Percentiles rank a stretch among this genome's conserved stretches.
These are phyloP conservation scores for Auriscalpium vulgare DNA, from an alignment of 768 basidiomycete genomes.

Conservation along the genomic window DNA sequence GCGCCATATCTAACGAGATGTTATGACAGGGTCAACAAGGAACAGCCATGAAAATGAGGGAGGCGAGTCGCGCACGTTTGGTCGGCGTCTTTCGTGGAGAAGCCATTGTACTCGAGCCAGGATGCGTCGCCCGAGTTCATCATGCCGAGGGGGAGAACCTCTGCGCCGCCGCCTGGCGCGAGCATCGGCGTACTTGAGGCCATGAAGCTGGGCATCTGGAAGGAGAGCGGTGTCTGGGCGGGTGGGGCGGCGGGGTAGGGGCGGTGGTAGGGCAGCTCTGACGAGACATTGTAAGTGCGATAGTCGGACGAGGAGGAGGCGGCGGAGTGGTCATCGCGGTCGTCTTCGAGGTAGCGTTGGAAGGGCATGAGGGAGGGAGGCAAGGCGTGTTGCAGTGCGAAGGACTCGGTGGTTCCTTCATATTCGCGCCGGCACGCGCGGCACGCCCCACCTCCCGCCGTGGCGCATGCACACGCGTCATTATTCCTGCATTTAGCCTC, in stretches of 20 bases:
- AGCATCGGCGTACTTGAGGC: conserved; percentile 48
- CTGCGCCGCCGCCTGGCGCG: conserved; percentile 67
- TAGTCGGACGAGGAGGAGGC: conserved; percentile 5
- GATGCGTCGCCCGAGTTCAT: conserved; percentile 9
- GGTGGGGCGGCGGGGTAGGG: conserved; percentile 2
- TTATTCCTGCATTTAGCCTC: no score
- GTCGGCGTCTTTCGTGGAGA: conserved; percentile 1
- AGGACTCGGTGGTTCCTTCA: no score
- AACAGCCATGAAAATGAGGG: neutral
- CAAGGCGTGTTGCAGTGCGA: no score
- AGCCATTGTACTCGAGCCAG: conserved; percentile 12
- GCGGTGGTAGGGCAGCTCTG: no score
- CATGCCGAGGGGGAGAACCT: conserved; percentile 42
- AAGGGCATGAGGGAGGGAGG: conserved; percentile 11
- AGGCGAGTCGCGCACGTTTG: conserved; percentile 6
- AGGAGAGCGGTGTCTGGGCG: conserved; percentile 16
- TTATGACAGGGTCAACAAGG: conserved; percentile 1
- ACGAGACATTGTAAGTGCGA: no score
- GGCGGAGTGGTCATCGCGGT: conserved; percentile 1
- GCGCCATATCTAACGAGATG: neutral
- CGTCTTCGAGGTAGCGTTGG: conserved; percentile 9
- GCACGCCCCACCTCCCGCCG: no score
- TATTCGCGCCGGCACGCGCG: no score
- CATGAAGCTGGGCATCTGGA: conserved; percentile 65
- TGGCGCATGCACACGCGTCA: no score